Evolutionary conservation across 2,329 filamentous ascomycete genomes (phyloP).

Genomic region (Aureobasidium sp.): DNA sequence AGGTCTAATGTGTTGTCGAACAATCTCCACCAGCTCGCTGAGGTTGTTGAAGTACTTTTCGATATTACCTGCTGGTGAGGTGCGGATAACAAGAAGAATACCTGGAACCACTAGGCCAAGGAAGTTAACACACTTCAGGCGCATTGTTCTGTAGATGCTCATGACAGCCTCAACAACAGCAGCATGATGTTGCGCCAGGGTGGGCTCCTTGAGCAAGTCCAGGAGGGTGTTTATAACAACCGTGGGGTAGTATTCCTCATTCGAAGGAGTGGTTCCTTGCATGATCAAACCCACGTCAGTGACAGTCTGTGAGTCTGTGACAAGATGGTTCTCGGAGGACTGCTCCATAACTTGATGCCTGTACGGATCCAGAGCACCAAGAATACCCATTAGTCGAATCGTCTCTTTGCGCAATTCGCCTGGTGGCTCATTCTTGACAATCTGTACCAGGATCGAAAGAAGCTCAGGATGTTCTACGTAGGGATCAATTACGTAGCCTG

Average conservation of each 20-base stretch:
- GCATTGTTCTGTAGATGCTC: constrained; percentile 95
- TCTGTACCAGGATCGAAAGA: constrained; percentile 83
- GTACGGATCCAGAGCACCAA: constrained; percentile 92
- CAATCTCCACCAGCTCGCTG: constrained; percentile 85
- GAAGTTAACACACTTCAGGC: constrained; percentile 92
- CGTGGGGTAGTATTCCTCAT: constrained; percentile 96
- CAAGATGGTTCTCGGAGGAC: constrained; percentile 69
- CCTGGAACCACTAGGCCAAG: constrained; percentile 89
- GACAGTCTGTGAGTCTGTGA: constrained; percentile 56
- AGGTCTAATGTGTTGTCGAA: constrained; percentile 89
- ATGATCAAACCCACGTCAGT: constrained; percentile 98
- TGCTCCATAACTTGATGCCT: constrained; percentile 91
- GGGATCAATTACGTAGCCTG: constrained; percentile 93
- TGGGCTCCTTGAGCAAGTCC: constrained; percentile 83
- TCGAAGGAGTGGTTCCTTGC: constrained; percentile 91
- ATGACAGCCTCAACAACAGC: constrained; percentile 96
- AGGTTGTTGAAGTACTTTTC: constrained; percentile 98
- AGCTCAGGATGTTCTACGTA: constrained; percentile 93
- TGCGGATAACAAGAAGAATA: constrained; percentile 81
- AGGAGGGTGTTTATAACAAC: constrained; percentile 95
- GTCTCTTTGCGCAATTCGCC: constrained; percentile 83
- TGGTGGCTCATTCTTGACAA: constrained; percentile 86
- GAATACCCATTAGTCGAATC: constrained; percentile 90
- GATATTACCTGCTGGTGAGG: constrained; percentile 65
- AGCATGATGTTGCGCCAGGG: constrained; percentile 82